These are phyloP conservation scores for Zymoseptoria crescenta DNA, from an alignment of 2,329 filamentous ascomycete genomes.

Conservation along the genomic window DNA sequence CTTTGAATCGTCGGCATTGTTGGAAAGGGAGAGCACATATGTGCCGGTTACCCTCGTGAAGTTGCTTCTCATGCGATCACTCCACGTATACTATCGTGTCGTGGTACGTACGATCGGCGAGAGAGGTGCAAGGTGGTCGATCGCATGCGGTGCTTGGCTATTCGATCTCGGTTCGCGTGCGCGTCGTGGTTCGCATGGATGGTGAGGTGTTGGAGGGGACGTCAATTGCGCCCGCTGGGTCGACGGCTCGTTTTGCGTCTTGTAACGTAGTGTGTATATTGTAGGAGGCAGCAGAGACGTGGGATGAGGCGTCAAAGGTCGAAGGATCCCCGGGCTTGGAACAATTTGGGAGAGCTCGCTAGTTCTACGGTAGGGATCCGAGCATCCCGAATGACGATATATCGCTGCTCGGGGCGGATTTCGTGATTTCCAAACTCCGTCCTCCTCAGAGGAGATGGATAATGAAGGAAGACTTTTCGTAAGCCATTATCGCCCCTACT, in stretches of 20 bases:
- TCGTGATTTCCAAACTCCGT: background rate
- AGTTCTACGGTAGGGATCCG: background rate
- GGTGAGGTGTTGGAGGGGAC: background rate
- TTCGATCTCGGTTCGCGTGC: background rate
- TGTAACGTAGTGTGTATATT: background rate
- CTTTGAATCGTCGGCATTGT: constrained; percentile 38
- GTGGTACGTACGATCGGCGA: background rate
- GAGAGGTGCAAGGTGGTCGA: background rate
- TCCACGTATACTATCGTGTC: background rate
- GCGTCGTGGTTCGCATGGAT: background rate
- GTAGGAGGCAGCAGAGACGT: background rate
- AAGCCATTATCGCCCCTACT: too few relatives aligned
- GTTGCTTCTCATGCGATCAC: background rate
- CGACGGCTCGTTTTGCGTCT: too few relatives aligned
- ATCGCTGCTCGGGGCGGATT: background rate
- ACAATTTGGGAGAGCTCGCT: background rate
- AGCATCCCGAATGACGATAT: background rate
- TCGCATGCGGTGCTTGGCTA: background rate
- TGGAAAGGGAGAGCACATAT: background rate
- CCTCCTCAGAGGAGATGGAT: background rate
- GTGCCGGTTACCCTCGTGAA: background rate
- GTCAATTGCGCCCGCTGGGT: background rate
- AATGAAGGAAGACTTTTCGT: too few relatives aligned
- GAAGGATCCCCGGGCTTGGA: background rate
- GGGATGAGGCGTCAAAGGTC: background rate